Percentiles rank a stretch among this genome's conserved stretches.
Conservation (phyloP, 225 moss, liverwort and hornwort genomes). For the Takakia lepidozioides region DNA sequence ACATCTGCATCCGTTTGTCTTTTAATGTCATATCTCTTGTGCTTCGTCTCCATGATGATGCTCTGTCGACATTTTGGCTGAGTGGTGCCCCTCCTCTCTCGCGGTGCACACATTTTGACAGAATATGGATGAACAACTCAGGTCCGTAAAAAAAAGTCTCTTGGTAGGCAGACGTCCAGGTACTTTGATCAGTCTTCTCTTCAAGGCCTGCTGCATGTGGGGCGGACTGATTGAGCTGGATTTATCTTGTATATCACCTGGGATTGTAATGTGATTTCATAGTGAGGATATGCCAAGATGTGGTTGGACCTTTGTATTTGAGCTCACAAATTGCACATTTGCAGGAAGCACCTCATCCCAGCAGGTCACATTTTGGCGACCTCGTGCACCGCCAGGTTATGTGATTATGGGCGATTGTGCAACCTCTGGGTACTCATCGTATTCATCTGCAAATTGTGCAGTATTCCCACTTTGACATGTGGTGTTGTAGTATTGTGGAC, state of each 20-base stretch:
- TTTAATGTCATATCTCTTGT: slow-evolving; percentile 92
- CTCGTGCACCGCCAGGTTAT: slow-evolving; percentile 89
- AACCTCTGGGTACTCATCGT: slow-evolving; percentile 65
- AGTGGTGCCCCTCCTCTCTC: slow-evolving; percentile 61
- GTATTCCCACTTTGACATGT: too few species aligned
- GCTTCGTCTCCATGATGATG: slow-evolving; percentile 76
- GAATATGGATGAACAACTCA: slow-evolving; percentile 74
- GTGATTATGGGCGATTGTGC: slow-evolving; percentile 91
- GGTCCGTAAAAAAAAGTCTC: too few species aligned
- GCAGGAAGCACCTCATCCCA: slow-evolving; percentile 60
- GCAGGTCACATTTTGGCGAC: slow-evolving; percentile 94
- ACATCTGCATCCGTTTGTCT: slow-evolving; percentile 83
- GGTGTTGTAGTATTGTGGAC: too few species aligned
- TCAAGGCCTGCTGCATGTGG: too few species aligned
- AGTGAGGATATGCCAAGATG: too few species aligned
- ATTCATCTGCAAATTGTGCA: slow-evolving; percentile 6
- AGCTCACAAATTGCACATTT: too few species aligned
- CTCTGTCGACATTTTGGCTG: slow-evolving; percentile 73
- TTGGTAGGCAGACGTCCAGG: too few species aligned
- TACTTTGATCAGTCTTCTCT: slow-evolving; percentile 13
- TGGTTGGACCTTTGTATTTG: too few species aligned
- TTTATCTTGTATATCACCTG: too few species aligned
- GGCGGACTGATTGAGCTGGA: too few species aligned
- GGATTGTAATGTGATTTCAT: too few species aligned
- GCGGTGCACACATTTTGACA: slow-evolving; percentile 95